Conservation (phyloP, 2,329 filamentous ascomycete genomes). For the Fusarium beomiforme region DNA sequence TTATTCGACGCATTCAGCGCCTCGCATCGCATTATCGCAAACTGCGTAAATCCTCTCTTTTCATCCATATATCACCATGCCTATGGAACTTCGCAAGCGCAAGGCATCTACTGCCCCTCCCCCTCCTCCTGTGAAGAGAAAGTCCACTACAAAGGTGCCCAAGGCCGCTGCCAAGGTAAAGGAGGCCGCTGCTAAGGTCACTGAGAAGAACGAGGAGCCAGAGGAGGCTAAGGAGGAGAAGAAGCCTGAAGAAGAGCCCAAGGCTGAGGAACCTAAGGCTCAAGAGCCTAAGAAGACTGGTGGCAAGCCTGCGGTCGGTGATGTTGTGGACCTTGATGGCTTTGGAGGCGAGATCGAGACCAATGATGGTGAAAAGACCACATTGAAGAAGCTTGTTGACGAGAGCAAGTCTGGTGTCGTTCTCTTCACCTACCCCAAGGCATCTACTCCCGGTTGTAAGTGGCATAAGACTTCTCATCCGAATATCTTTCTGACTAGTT, state of each 20-base stretch:
- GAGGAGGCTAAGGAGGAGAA: conserved; percentile 49
- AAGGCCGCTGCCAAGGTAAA: conserved; percentile 41
- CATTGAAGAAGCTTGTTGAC: conserved; percentile 81
- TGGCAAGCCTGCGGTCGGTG: conserved; percentile 62
- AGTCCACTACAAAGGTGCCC: conserved; percentile 42
- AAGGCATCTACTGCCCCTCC: conserved; percentile 63
- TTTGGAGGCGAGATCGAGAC: conserved; percentile 82
- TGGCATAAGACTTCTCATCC: conserved; percentile 1
- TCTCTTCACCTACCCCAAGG: conserved; percentile 94
- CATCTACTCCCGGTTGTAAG: conserved; percentile 94
- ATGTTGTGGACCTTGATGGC: conserved; percentile 64
- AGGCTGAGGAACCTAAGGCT: conserved; percentile 46
- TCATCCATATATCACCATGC: conserved; percentile 54
- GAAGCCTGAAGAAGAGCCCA: conserved; percentile 38
- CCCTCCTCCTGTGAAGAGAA: conserved; percentile 51
- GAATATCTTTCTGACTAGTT: conserved; percentile 10
- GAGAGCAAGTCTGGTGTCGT: conserved; percentile 88
- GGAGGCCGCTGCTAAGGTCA: conserved; percentile 44
- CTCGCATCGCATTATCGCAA: conserved; percentile 25
- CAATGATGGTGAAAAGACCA: conserved; percentile 83
- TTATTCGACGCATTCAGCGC: conserved; percentile 32
- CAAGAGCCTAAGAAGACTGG: conserved; percentile 46
- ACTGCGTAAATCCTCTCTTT: conserved; percentile 8
- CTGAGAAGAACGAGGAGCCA: conserved; percentile 46
- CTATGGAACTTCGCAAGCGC: conserved; percentile 69